These are phyloP conservation scores for Puccinia triticina DNA, from an alignment of 1,284 basidiomycete genomes.

Conservation along the genomic window DNA sequence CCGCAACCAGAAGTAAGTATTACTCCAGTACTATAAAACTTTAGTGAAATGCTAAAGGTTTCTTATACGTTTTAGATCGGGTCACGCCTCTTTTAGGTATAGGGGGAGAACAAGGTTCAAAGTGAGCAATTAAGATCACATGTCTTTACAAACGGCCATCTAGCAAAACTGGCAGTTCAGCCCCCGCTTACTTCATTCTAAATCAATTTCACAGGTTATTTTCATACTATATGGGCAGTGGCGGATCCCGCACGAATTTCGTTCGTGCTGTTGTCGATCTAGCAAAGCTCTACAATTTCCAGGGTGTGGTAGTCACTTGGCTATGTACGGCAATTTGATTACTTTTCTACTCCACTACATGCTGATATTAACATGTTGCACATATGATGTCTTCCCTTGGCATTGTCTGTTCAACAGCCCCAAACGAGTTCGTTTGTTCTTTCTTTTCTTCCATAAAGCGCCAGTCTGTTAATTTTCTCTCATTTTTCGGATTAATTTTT, in stretches of 20 bases:
- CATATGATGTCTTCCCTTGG: not conserved
- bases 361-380: not conserved
- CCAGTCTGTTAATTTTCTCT: not conserved
- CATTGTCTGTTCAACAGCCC: not conserved
- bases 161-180: not conserved
- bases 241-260: not conserved
- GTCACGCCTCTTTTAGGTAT: not conserved
- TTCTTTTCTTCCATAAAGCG: not conserved
- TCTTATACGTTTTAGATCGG: not conserved
- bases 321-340: not conserved
- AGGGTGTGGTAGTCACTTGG: conserved; percentile 1
- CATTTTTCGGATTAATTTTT: not conserved
- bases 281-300: not conserved
- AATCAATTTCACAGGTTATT: not conserved
- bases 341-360: not conserved
- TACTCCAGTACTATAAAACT: not conserved
- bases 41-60: not conserved
- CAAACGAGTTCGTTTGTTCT: not conserved
- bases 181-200: not conserved
- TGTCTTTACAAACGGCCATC: not conserved
- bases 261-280: not conserved
- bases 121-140: not conserved
- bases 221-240: not conserved
- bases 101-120: conserved; percentile 10
- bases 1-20: not conserved